phyloP scores from a whole-genome alignment of 306 rosid genomes.

The Castanea sativa region DNA sequence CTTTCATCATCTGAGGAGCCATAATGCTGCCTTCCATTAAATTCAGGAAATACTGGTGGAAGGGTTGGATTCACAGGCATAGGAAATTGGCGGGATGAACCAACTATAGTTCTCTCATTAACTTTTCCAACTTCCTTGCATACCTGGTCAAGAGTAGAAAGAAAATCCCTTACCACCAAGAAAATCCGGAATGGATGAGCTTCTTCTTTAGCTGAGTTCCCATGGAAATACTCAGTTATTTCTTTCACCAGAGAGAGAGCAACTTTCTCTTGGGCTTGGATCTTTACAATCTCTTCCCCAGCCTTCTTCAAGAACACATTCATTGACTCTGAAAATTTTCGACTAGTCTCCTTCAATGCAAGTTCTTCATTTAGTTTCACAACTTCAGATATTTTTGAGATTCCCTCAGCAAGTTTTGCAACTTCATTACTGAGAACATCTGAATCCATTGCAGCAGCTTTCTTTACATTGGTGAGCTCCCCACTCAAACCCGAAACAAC shows the following conservation, averaged over 20 bases:
- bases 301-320: conserved; percentile 61
- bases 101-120: conserved; percentile 71
- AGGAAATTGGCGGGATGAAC: conserved; percentile 48
- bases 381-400: conserved; percentile 52
- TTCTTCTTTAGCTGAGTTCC: conserved; percentile 84
- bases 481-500: conserved; percentile 84
- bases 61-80: conserved; percentile 31
- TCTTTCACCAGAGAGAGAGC: conserved; percentile 66
- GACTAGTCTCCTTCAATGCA: conserved; percentile 46
- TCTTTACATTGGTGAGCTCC: conserved; percentile 80
- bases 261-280: conserved; percentile 56
- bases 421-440: conserved; percentile 63
- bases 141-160: conserved; percentile 62
- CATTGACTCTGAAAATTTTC: conserved; percentile 61
- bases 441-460: conserved; percentile 86
- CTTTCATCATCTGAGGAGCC: conserved; percentile 55
- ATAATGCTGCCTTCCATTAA: conserved; percentile 39
- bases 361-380: conserved; percentile 52
- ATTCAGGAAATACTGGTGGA: conserved; percentile 44
- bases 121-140: conserved; percentile 85
- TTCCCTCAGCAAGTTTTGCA: conserved; percentile 67
- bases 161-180: conserved; percentile 79
- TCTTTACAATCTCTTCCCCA: conserved; percentile 53
- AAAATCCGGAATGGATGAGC: conserved; percentile 81
- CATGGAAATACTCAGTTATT: conserved; percentile 82